Evolutionary conservation across 306 rosid genomes (phyloP), one percentile per base, ranked within the genome.

Genomic region (Oemleria cerasiformis): DNA sequence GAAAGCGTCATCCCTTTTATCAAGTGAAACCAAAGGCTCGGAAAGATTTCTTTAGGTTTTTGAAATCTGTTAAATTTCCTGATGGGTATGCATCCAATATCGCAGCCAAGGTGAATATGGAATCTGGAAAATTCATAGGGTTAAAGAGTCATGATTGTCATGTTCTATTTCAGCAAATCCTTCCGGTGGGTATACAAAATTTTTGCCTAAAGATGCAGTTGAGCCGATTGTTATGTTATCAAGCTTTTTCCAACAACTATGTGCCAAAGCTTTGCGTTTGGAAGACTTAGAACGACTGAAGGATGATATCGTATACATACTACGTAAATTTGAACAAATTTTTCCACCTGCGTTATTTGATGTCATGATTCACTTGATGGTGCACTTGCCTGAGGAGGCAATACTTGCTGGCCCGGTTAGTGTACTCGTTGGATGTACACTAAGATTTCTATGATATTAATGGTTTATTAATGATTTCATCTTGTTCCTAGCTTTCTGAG

Each of bases 321-420:
- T 67, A 7, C 66, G 73, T 13, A 66, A 75, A 36, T 14, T 75
- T 14, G 67, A 67, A 21, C 68, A 66, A 75, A 36, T 19, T 75
- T 14, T 59, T 58, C 15, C 68, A 1, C 79, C 68, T 0, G 21
- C 62, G 1, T 67, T 67, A 8, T 75, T 75, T 57, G 73, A 75
- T 38, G 40, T 74, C 8, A 59, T 59, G 67, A 63, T 70, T 4
- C 65, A 70, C 1, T 23, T 70, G 19, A 63, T 40, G 14, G 42
- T 73, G 0, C 77, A 64, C 20, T 54, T 73, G 13, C 47, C 56
- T 0, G 14, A 15, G 3, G 56, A 74, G 13, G 47, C 65, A 0
- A 65, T 14, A 25, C 49, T 65, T 3, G 72, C 3, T 54, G 72
- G 72, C 21, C 66, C 47, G 3, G 36, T 30, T 30, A 30, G 36